phyloP scores from a whole-genome alignment of 2,329 filamentous ascomycete species.

The Trichoderma pleuroti region DNA sequence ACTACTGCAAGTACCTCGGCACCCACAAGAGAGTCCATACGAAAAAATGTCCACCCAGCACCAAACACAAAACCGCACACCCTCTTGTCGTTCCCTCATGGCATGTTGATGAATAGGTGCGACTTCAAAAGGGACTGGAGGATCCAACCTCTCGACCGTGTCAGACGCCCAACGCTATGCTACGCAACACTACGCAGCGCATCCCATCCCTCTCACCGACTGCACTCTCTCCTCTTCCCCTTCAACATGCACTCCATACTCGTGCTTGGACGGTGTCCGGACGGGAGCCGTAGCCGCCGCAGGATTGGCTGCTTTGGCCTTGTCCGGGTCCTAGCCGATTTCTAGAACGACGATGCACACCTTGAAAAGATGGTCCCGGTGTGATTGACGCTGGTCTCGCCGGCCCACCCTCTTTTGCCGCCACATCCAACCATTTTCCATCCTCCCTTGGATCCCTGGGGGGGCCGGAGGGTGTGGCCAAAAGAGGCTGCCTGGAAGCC shows the following conservation, averaged over 20 bases:
- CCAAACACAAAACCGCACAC: not conserved
- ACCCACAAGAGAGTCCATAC: not conserved
- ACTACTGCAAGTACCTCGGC: not conserved
- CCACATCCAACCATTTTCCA: not conserved
- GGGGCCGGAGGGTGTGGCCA: constrained; percentile 17
- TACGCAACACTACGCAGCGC: not conserved
- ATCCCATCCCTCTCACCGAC: not conserved
- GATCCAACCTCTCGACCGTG: not conserved
- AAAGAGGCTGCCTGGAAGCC: constrained; percentile 16
- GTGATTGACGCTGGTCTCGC: constrained; percentile 1
- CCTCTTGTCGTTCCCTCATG: not conserved
- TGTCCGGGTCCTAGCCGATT: constrained; percentile 3
- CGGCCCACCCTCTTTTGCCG: not conserved
- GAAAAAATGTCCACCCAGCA: not conserved
- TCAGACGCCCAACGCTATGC: not conserved
- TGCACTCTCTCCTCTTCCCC: not conserved
- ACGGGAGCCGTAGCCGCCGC: not conserved
- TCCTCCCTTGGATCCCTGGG: constrained; percentile 12
- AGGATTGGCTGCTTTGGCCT: constrained; percentile 5
- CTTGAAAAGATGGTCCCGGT: not conserved
- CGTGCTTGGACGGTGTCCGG: not conserved
- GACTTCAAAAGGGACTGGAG: not conserved
- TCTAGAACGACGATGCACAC: constrained; percentile 20
- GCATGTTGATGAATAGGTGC: not conserved
- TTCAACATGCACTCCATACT: not conserved